Conservation (phyloP, 352 stramenopile species). For the Globisporangium paroecandrum region DNA sequence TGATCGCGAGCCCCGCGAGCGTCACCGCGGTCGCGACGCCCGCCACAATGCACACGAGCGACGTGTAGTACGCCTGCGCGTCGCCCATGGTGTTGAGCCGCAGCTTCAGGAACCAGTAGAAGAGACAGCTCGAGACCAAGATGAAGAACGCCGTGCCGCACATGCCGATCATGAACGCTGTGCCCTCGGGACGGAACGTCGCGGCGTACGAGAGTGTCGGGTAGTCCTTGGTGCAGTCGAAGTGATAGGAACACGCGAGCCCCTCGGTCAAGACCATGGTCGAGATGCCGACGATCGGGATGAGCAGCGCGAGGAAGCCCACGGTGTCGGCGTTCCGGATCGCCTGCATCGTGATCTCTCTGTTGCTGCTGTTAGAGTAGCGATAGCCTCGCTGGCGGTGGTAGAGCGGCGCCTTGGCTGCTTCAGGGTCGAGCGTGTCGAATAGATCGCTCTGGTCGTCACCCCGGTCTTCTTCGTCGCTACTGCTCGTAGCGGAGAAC, state of each 20-base stretch:
- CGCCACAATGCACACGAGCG: conserved; percentile 23
- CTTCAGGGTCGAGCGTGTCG: background rate
- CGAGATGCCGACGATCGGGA: conserved; percentile 62
- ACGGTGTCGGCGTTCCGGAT: conserved; percentile 46
- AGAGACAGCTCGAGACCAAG: conserved; percentile 45
- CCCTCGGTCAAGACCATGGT: conserved; percentile 75
- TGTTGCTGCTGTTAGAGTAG: background rate
- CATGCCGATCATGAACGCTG: conserved; percentile 78
- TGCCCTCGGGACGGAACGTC: conserved; percentile 64
- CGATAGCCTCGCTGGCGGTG: background rate
- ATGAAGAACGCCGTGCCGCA: conserved; percentile 76
- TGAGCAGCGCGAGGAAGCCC: conserved; percentile 61
- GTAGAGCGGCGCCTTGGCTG: conserved; percentile 10
- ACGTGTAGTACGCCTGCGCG: conserved; percentile 2
- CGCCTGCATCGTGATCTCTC: conserved; percentile 18
- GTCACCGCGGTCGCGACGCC: conserved; percentile 38
- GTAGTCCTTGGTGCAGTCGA: conserved; percentile 67
- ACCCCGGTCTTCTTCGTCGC: background rate
- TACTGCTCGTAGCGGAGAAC: conserved; percentile 15
- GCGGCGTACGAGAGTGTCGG: conserved; percentile 85
- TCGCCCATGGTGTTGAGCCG: conserved; percentile 22
- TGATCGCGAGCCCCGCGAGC: conserved; percentile 61
- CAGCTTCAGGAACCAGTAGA: conserved; percentile 68
- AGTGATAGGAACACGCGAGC: conserved; percentile 68
- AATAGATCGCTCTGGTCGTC: background rate